Conservation (phyloP, 805 yeast species). For the Myxozyma neglecta region DNA sequence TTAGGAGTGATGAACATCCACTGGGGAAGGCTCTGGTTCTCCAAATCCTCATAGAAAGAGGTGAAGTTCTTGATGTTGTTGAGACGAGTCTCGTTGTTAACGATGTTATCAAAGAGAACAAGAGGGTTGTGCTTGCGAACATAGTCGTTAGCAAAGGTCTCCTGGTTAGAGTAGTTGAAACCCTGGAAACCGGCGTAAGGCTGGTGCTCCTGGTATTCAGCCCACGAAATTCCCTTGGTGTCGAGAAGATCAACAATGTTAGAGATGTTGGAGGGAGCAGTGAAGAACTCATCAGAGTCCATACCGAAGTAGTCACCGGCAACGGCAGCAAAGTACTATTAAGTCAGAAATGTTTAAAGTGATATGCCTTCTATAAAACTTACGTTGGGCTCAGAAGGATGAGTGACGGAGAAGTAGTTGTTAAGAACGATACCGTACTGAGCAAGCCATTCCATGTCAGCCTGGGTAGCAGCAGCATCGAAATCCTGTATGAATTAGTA, state of each 20-base stretch:
- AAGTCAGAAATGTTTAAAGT: not conserved
- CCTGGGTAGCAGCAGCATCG: slow-evolving; percentile 51
- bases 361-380: not conserved
- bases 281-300: slow-evolving; percentile 48
- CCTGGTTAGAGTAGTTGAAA: slow-evolving; percentile 48
- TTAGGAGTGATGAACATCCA: slow-evolving; percentile 56
- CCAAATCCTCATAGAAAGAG: slow-evolving; percentile 46
- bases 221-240: slow-evolving; percentile 51
- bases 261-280: slow-evolving; percentile 50
- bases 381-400: slow-evolving; percentile 55
- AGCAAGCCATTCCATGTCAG: slow-evolving; percentile 47
- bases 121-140: slow-evolving; percentile 57
- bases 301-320: slow-evolving; percentile 56
- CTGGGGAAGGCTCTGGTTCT: slow-evolving; percentile 49
- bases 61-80: slow-evolving; percentile 52
- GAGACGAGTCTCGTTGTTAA: slow-evolving; percentile 42
- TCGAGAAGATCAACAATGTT: slow-evolving; percentile 52
- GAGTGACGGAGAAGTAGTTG: slow-evolving; percentile 55
- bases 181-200: slow-evolving; percentile 57
- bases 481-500: slow-evolving; percentile 39
- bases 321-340: slow-evolving; percentile 47
- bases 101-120: slow-evolving; percentile 46
- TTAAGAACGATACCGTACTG: slow-evolving; percentile 48
- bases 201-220: slow-evolving; percentile 54
- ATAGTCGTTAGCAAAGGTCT: slow-evolving; percentile 48